Evolutionary conservation across 176 grass and related monocot species (phyloP).

Genomic region (Aechmea fasciata): DNA sequence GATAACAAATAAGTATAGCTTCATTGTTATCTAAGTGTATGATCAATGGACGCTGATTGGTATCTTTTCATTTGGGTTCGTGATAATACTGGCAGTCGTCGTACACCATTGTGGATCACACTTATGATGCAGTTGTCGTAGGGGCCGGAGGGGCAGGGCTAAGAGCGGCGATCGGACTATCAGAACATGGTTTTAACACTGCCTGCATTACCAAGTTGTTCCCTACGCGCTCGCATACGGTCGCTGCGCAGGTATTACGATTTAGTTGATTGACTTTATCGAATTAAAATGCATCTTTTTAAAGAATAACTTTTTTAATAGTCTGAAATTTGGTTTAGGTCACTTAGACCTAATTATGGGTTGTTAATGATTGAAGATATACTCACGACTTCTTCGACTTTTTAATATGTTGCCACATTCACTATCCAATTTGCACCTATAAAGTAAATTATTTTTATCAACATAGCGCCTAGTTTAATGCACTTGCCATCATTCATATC

Average conservation of each 20-base stretch:
- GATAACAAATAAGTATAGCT: background rate
- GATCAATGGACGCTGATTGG: slow-evolving; percentile 2
- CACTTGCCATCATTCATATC: no score
- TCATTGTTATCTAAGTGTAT: background rate
- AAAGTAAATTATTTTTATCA: no score
- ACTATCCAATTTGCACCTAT: no score
- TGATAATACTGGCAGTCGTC: slow-evolving; percentile 36
- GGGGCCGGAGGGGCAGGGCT: slow-evolving; percentile 90
- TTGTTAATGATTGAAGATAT: no score
- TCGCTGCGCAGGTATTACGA: slow-evolving; percentile 67
- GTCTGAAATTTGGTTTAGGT: no score
- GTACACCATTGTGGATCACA: slow-evolving; percentile 90
- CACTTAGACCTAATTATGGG: no score
- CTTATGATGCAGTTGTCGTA: slow-evolving; percentile 89
- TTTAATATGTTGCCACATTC: no score
- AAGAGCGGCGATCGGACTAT: slow-evolving; percentile 83
- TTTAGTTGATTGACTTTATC: background rate
- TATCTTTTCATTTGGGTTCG: slow-evolving; percentile 7
- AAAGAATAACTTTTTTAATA: no score
- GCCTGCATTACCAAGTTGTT: slow-evolving; percentile 99
- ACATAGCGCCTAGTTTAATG: no score
- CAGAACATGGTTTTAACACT: slow-evolving; percentile 93
- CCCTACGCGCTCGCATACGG: slow-evolving; percentile 89
- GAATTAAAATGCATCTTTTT: no score
- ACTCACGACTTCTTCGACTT: no score